Evolutionary conservation across 176 grass and related monocot genomes (phyloP), one percentile per base, ranked within the genome.

Genomic region (Oryza meyeriana): DNA sequence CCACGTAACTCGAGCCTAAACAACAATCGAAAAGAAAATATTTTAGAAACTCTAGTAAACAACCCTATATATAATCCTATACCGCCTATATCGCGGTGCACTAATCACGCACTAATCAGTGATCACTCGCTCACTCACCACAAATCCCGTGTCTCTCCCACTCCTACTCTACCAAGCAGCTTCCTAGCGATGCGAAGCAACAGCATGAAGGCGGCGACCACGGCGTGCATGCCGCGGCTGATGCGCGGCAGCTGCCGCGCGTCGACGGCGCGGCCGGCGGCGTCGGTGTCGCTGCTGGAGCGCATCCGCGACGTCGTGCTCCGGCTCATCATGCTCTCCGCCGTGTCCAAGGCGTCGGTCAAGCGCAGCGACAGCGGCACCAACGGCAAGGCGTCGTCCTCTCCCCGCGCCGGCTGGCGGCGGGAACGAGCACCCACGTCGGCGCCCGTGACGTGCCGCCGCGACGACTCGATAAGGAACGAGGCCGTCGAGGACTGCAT

Each of bases 401-500:
- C 84, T 12, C 71, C 81, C 5, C 52, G 71, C 11, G 61, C 79
- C 38, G 38, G 71, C 20, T 28, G 69, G 69, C 62, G 22, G 22
- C 59, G 27, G 26, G 71, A 64, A 26, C 28, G 57, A 29, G 33
- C n/a, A 3, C 25, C 81, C 10, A 8, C 79, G n/a, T n/a, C n/a
- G n/a, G n/a, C n/a, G n/a, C n/a, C n/a, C n/a, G n/a, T n/a, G n/a
- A n/a, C n/a, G n/a, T 89, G 82, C 83, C 89, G 85, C 22, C 75
- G 75, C 33, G 83, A 90, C 38, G 89, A 94, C 34, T 89, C 86
- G 5, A 77, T 86, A 2, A 33, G 89, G 66, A 94, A 83, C 17
- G 84, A 94, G 77, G 92, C 92, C 26, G 81, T 94, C 0, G 83
- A 91, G 72, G 92, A 94, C 40, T 94, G 92, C 79, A 94, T 94